Base-by-base conservation (phyloP, 768 basidiomycete species). In the Cytidiella melzeri region DNA sequence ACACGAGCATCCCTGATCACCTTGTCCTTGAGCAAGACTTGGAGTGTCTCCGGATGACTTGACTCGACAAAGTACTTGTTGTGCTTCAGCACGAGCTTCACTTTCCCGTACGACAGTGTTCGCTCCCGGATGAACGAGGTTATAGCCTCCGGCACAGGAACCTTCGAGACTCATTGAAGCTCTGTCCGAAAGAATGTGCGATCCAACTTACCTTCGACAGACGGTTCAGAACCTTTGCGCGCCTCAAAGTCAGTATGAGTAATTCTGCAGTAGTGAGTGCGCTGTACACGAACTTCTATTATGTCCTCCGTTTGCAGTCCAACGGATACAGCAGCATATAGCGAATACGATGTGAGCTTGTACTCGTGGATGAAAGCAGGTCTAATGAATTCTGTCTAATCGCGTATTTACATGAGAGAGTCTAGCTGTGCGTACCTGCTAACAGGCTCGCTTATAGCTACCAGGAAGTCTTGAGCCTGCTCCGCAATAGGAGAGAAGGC, bases 341-440 rank as follows among this genome's bases (percentile, higher is more conserved):
- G 74, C 15, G 95, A 98, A 68, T 98, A 96, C 40, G 93, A 87
- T 50, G 95, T 98, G 63, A 99, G 81, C 70, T 95, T 92, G 77
- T 98, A 99, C 74, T 98, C 96, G 71, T 99, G 95, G 55, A 98
- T 94, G 70, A 95, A 92, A 42, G 92, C 84, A 45, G 96, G 96
- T 74, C 95, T 95, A 56, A 24, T 36, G 49, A 55, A 27, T 25
- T 48, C 45, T 53, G 56, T 55, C 45, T 53, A 55, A 51, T 53
- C 42, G 36, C 36, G 53, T 64, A 67, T 52, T 62, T 69, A 72
- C 69, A 43, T 30, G 30, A 45, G 47, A 41, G 28, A 44, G n/a
- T 48, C 40, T 37, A 30, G 40, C 48, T 60, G 24, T 30, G 74
- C 89, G 68, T 68, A 95, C 93, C 93, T 85, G 76, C 93, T 97